phyloP scores from a whole-genome alignment of 1,139 yeast genomes.

The Hyphopichia wangnamkhiaoensis region DNA sequence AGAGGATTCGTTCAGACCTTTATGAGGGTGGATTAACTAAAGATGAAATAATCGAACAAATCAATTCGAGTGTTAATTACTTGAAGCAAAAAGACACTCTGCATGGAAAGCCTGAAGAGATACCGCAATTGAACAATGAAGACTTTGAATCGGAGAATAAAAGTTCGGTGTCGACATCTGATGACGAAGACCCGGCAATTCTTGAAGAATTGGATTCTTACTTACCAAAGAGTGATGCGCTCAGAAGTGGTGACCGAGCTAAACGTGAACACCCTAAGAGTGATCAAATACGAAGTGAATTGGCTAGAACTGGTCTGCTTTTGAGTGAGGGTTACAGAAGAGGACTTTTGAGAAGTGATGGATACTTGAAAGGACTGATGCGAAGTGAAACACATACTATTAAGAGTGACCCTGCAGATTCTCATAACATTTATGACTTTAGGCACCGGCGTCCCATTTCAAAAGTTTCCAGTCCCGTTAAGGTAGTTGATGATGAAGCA shows the following conservation, averaged over 20 bases:
- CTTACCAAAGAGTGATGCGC: constrained; percentile 6
- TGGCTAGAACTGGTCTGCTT: no score
- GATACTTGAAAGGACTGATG: no score
- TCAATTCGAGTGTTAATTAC: constrained; percentile 17
- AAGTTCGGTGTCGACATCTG: constrained; percentile 9
- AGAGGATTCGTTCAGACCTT: constrained; percentile 9
- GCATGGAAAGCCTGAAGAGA: constrained; percentile 3
- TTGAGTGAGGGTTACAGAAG: not conserved
- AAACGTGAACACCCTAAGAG: not conserved
- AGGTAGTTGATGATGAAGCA: constrained; percentile 1
- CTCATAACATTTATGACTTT: constrained; percentile 7
- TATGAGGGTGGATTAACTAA: constrained; percentile 12
- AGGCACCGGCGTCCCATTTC: constrained; percentile 6
- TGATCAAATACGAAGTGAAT: constrained; percentile 4
- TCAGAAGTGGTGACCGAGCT: no score
- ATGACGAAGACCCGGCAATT: constrained; percentile 14
- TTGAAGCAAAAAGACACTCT: constrained; percentile 13
- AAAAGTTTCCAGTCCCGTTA: constrained; percentile 2
- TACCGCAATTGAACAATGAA: not conserved
- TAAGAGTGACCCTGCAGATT: not conserved
- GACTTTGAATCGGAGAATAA: constrained; percentile 5
- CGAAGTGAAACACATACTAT: not conserved
- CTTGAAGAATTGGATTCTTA: constrained; percentile 24
- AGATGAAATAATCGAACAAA: constrained; percentile 20
- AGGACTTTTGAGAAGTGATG: not conserved